Evolutionary conservation across 2,329 filamentous ascomycete genomes (phyloP).

Genomic region (Pseudocercospora crystallina): DNA sequence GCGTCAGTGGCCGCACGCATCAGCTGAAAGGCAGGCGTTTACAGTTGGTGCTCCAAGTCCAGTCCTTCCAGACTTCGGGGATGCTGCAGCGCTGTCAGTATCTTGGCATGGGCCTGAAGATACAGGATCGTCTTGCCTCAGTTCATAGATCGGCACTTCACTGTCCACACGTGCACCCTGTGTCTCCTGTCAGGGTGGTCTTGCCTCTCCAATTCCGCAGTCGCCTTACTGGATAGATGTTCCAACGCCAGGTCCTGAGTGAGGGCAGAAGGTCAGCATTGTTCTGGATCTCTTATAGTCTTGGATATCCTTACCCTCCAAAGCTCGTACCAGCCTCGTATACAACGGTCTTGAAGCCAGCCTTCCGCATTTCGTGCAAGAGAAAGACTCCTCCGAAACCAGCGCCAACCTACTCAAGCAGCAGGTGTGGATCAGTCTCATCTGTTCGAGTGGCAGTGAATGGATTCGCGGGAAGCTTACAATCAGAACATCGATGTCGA

Average conservation of each 20-base stretch:
- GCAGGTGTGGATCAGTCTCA: too few species aligned
- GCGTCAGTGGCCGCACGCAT: too few species aligned
- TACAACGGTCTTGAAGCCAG: constrained; percentile 35
- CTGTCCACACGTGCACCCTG: constrained; percentile 45
- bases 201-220: too few species aligned
- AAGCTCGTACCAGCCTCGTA: constrained; percentile 39
- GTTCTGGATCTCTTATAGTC: too few species aligned
- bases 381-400: constrained; percentile 47
- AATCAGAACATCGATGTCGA: constrained; percentile 27
- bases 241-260: constrained; percentile 46
- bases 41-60: too few species aligned
- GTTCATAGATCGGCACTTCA: constrained; percentile 45
- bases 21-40: too few species aligned
- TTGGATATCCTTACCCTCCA: constrained; percentile 26
- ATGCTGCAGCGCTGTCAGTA: too few species aligned
- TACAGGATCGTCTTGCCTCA: too few species aligned
- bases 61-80: too few species aligned
- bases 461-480: constrained; percentile 22
- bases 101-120: too few species aligned
- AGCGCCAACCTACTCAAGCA: constrained; percentile 6
- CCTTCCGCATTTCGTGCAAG: constrained; percentile 24
- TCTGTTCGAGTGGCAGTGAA: neutral
- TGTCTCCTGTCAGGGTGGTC: too few species aligned
- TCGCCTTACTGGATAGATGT: constrained; percentile 36
- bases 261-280: constrained; percentile 29